Percentiles rank a stretch among this genome's conserved stretches.
Conservation (phyloP, 2,329 filamentous ascomycete species). For the Amesomyces nigricolor region DNA sequence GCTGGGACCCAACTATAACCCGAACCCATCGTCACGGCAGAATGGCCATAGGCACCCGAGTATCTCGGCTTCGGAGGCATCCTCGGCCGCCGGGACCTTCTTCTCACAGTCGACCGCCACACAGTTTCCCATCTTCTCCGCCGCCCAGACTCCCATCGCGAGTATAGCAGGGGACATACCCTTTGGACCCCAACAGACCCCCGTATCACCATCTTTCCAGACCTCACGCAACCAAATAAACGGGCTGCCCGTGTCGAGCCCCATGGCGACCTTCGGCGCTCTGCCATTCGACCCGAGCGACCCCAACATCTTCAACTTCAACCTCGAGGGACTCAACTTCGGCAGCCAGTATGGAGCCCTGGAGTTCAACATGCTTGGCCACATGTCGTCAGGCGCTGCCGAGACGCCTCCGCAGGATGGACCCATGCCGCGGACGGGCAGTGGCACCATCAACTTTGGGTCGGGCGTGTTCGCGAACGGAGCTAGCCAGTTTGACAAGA, state of each 20-base stretch:
- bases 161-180: constrained; percentile 43
- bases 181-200: constrained; percentile 64
- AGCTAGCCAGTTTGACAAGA: constrained; percentile 43
- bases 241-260: constrained; percentile 44
- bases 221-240: constrained; percentile 46
- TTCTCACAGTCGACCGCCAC: constrained; percentile 44
- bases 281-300: constrained; percentile 84
- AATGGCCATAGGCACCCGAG: constrained; percentile 45
- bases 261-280: constrained; percentile 47
- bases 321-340: constrained; percentile 89
- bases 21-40: constrained; percentile 42
- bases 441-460: constrained; percentile 37
- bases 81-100: constrained; percentile 38
- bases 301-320: constrained; percentile 90
- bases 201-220: constrained; percentile 68
- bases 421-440: constrained; percentile 38
- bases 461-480: constrained; percentile 49
- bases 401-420: constrained; percentile 68
- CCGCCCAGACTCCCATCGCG: constrained; percentile 40
- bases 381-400: constrained; percentile 89
- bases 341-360: constrained; percentile 93
- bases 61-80: constrained; percentile 42
- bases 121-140: constrained; percentile 48
- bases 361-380: constrained; percentile 92
- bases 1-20: constrained; percentile 65